Base-by-base conservation (phyloP, 495 filamentous ascomycete genomes). In the Penicillium longicatenatum region DNA sequence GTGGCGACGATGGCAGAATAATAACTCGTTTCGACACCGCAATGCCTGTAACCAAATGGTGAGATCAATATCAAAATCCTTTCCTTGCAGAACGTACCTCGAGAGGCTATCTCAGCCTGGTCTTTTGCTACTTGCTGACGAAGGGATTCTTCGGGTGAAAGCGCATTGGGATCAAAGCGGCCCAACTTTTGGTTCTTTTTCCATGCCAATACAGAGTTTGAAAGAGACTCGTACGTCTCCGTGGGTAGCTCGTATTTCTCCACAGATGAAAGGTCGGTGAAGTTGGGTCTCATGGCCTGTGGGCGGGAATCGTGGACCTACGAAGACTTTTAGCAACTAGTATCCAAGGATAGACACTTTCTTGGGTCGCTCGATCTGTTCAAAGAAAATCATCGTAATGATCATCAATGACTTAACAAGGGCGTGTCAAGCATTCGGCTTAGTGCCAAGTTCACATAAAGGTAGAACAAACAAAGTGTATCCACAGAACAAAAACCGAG, bases 161-260 rank as follows among this genome's bases (percentile, higher is more conserved):
- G 86, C 6, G 92, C 90, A 63, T 83, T 81, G 3, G 94, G 94
- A 68, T 97, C 92, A 74, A 98, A 98, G 29, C 94, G 92, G 37
- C 94, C 94, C 21, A 98, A 82, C 64, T 96, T 91, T 63, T 96
- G 86, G 20, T 85, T 81, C 73, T 89, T 90, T 78, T 98, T 98
- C 90, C 91, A 97, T 10, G 92, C 89, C 41, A 96, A 81, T 16
- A 98, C 94, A 22, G 88, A 92, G 74, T 96, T 89, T 24, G 85
- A 75, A 54, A 90, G 90, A 53, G 84, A 83, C 65, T 90, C 89
- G 76, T 98, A 98, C 54, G 90, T 86, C 19, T 87, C 83, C 29
- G 80, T 74, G 19, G 92, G 90, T 72, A 98, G 85, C 56, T 84
- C 83, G 67, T 91, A 97, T 71, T 97, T 98, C 21, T 89, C 84